Base-by-base conservation (phyloP, 768 basidiomycete species). In the Trametes cingulata region DNA sequence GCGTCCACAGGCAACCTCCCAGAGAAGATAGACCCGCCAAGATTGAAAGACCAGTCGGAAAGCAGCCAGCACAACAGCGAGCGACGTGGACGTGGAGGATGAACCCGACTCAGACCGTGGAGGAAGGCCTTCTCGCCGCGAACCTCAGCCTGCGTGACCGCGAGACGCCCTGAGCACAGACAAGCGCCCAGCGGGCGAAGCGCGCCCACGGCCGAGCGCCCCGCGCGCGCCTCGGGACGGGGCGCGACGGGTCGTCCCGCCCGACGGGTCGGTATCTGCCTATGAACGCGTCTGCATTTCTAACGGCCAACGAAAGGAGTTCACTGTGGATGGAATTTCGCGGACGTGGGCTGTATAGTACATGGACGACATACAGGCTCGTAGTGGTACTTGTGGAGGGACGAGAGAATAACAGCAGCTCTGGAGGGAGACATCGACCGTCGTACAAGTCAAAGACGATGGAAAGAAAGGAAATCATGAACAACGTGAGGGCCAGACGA, bases 321-420 rank as follows among this genome's bases (percentile, higher is more conserved):
- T n/a, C n/a, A n/a, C n/a, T n/a, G n/a, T n/a, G n/a, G n/a, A n/a
- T n/a, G n/a, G n/a, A n/a, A n/a, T n/a, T n/a, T 33, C 29, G 29
- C 45, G n/a, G 37, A 48, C 37, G 27, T 50, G 46, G 37, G 55
- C 46, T 52, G 56, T 58, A 58, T 58, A 50, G 61, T 63, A 63
- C 61, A 63, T 51, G 56, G 37, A 46, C 43, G 22, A 15, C 49
- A 33, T 54, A 52, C 56, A 37, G 53, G 49, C 47, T 40, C 39
- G 40, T 40, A 40, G 33, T 41, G 37, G 19, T 41, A 57, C 43
- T 45, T 39, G 56, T 36, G 40, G 42, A 25, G 39, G 29, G n/a
- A 36, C 6, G 14, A 36, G 27, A 54, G 19, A 14, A 22, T 14
- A 36, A 46, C 36, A 24, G 36, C 22, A 22, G 15, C 24, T 14